Conservation (phyloP, 495 filamentous ascomycete genomes). For the Chaetomium tenue region DNA sequence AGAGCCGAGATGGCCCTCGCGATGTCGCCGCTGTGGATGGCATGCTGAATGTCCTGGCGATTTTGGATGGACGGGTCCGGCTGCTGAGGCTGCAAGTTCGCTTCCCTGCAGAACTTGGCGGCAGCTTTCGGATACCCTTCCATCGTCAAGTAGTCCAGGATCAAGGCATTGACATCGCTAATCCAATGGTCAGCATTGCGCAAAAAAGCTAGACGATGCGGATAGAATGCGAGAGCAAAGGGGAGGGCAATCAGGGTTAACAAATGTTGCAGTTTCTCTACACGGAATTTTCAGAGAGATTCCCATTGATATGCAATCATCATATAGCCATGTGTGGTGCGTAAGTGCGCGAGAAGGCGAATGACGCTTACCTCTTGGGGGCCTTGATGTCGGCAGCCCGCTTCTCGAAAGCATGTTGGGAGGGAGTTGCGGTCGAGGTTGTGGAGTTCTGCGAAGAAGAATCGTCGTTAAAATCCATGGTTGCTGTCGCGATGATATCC, state of each 20-base stretch:
- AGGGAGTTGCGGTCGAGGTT: constrained; percentile 64
- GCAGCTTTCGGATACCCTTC: constrained; percentile 94
- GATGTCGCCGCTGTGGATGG: constrained; percentile 80
- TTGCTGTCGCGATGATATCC: not conserved
- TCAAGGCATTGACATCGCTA: constrained; percentile 92
- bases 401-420: constrained; percentile 70
- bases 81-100: constrained; percentile 73
- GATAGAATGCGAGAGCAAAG: constrained; percentile 52
- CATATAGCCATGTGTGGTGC: constrained; percentile 52
- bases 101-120: constrained; percentile 88
- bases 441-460: constrained; percentile 56
- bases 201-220: not conserved
- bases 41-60: constrained; percentile 73
- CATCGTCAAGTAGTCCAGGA: constrained; percentile 96
- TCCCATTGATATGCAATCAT: constrained; percentile 98
- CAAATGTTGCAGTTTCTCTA: constrained; percentile 67
- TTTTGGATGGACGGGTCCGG: constrained; percentile 70
- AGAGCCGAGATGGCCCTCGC: constrained; percentile 79
- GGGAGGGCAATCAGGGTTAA: constrained; percentile 43
- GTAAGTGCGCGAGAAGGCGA: constrained; percentile 24
- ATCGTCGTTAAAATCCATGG: constrained; percentile 19
- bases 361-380: constrained; percentile 75
- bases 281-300: constrained; percentile 97
- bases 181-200: constrained; percentile 20
- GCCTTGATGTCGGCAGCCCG: constrained; percentile 82